Evolutionary conservation across 2,329 filamentous ascomycete species (phyloP), one percentile per base, ranked within the genome.

Genomic region (Chalara sp.): DNA sequence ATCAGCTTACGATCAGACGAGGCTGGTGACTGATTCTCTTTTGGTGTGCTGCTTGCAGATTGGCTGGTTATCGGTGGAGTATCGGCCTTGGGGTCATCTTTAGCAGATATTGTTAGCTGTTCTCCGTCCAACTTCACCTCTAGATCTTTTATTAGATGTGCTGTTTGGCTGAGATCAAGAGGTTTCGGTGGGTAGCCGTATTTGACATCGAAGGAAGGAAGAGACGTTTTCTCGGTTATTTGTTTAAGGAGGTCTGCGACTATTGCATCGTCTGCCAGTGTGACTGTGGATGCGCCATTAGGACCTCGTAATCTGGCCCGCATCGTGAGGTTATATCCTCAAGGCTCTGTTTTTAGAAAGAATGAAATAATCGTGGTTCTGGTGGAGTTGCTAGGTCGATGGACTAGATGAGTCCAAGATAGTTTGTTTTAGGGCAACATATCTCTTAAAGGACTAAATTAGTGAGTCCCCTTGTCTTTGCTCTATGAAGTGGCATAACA

Each of bases 151-250:
- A 79, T 77, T 56, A 61, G 70, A 55, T 70, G 77, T 32, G 66
- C 54, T 13, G 46, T 55, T 28, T 67, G 63, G 57, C 69, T 66
- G 52, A 79, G 73, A 32, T 79, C 75, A 7, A 85, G 71, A 35
- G 81, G 75, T 63, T 84, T 82, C 29, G 88, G 84, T 1, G 92
- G 92, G 61, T 87, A 95, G 35, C 89, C 89, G 69, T 86, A 89
- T 73, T 93, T 96, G 55, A 95, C 72, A 42, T 86, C 80, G 63
- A 92, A 90, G 11, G 75, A 73, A 6, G 74, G 62, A 12, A 92
- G 74, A 5, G 79, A 79, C 1, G 87, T 88, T 61, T 81, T 79
- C 46, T 78, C 70, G 47, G 75, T 75, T 61, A 91, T 82, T 46
- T 79, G 72, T 4, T 74, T 65, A 44, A 84, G 71, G 1, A 91